Percentiles rank a stretch among this genome's conserved stretches.
Conservation (phyloP, 2,329 filamentous ascomycete species). For the Penicillium psychrosexuale region DNA sequence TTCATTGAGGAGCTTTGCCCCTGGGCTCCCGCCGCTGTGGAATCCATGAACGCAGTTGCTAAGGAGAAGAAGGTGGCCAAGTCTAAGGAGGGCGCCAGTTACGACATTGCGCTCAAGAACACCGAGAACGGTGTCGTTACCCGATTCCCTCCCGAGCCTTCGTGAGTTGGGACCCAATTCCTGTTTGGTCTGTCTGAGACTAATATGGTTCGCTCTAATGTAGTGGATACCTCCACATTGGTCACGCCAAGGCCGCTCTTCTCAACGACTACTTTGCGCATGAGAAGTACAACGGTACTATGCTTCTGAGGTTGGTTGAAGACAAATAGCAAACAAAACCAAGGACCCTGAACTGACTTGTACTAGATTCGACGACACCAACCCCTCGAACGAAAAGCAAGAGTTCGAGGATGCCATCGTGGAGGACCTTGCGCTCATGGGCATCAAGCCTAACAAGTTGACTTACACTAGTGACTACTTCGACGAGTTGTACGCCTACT, state of each 20-base stretch:
- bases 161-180: constrained; percentile 50
- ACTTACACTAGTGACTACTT: constrained; percentile 97
- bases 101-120: constrained; percentile 81
- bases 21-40: constrained; percentile 69
- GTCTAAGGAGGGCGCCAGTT: constrained; percentile 77
- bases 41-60: constrained; percentile 65
- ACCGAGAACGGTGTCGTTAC: constrained; percentile 87
- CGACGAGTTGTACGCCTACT: constrained; percentile 82
- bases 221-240: constrained; percentile 83
- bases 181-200: not conserved
- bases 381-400: constrained; percentile 94
- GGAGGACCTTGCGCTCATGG: constrained; percentile 86
- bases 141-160: constrained; percentile 90
- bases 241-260: constrained; percentile 88
- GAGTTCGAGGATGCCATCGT: constrained; percentile 94
- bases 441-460: constrained; percentile 80
- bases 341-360: no score
- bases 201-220: not conserved
- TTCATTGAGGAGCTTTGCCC: constrained; percentile 80
- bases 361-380: constrained; percentile 80
- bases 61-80: constrained; percentile 66
- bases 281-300: constrained; percentile 83
- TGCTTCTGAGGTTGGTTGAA: constrained; percentile 57
- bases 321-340: no score
- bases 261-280: constrained; percentile 97